Conservation (phyloP, 2,329 filamentous ascomycete genomes). For the Epichloe sibirici region DNA sequence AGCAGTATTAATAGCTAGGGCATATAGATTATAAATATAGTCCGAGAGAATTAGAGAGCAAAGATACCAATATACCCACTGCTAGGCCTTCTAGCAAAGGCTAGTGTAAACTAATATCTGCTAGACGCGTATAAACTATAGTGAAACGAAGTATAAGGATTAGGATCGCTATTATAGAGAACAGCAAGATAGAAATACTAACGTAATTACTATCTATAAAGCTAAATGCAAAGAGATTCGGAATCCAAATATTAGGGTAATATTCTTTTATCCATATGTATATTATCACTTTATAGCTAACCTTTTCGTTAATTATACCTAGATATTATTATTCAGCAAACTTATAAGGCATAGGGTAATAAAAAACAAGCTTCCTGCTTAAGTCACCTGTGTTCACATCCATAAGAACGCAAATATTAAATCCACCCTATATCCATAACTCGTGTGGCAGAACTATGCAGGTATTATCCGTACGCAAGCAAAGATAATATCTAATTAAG, state of each 20-base stretch:
- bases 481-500: constrained; percentile 7
- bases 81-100: no score
- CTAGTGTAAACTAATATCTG: no score
- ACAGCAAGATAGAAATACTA: constrained; percentile 2
- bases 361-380: constrained; percentile 5
- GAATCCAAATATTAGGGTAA: constrained; percentile 14
- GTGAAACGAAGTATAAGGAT: no score
- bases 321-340: constrained; percentile 9
- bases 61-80: no score
- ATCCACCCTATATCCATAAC: constrained; percentile 11
- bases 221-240: constrained; percentile 12
- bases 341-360: constrained; percentile 11
- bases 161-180: no score
- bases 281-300: constrained; percentile 19
- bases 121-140: no score
- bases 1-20: constrained; percentile 4
- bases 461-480: constrained; percentile 5
- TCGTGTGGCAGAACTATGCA: constrained; percentile 8
- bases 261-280: constrained; percentile 9
- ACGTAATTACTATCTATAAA: constrained; percentile 9
- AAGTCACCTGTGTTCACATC: constrained; percentile 1
- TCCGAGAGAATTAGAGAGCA: constrained; percentile 4
- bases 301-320: constrained; percentile 20
- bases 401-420: constrained; percentile 11
- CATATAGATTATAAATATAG: constrained; percentile 7